Conservation (phyloP, 179 eudicot genomes). For the Gypsophila paniculata region DNA sequence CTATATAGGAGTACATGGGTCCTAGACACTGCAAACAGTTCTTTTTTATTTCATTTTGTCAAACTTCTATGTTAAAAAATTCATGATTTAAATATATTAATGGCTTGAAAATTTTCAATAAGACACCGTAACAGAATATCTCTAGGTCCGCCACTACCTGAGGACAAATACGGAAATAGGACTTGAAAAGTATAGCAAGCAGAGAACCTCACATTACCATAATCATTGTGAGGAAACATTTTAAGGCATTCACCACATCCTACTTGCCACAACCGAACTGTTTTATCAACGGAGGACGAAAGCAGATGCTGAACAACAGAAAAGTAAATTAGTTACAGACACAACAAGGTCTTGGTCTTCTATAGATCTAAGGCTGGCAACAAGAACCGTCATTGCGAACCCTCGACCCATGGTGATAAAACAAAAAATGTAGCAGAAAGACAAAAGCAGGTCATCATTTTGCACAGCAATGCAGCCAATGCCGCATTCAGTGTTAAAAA, state of each 20-base stretch:
- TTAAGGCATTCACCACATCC: constrained; percentile 49
- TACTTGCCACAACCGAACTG: constrained; percentile 82
- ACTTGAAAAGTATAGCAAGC: neutral
- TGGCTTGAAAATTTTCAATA: no score
- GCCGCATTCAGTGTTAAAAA: neutral
- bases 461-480: no score
- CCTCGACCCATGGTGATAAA: neutral
- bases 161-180: neutral
- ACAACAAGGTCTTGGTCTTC: neutral
- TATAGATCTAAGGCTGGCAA: neutral
- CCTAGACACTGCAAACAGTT: no score
- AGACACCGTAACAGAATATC: no score
- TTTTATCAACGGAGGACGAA: constrained; percentile 82
- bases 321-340: neutral
- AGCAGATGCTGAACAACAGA: constrained; percentile 52
- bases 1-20: no score
- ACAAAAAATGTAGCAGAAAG: neutral
- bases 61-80: no score
- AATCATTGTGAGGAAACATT: constrained; percentile 74
- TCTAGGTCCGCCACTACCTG: no score
- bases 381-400: neutral
- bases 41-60: no score
- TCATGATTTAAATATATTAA: no score
- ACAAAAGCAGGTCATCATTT: neutral
- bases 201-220: constrained; percentile 40